Evolutionary conservation across 495 filamentous ascomycete genomes (phyloP), one percentile per base, ranked within the genome.

Genomic region (Trichoderma reesei): DNA sequence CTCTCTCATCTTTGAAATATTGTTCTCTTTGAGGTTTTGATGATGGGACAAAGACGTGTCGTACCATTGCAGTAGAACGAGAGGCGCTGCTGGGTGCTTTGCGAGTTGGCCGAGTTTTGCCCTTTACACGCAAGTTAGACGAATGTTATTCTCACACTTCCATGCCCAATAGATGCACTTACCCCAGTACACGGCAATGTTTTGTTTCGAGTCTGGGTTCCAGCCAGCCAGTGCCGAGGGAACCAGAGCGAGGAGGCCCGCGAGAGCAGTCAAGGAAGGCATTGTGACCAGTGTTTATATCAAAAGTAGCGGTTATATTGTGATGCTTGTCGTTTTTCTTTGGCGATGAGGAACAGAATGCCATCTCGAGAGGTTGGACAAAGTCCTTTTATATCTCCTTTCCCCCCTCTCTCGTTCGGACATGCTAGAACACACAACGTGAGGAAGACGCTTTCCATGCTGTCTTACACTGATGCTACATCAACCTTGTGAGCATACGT

Each of bases 171-270:
- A 26, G 14, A 48, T 9, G 51, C 16, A 3, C 59, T 61, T 41
- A 61, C 59, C 59, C 59, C 59, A 61, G 59, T 61, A 61, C 16
- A 61, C 59, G 46, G 59, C 37, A 63, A 63, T 39, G 39, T 11
- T 63, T 16, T 18, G 42, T 26, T 65, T 65, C 8, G 67, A 68
- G 42, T 67, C 64, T 41, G 33, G 14, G 20, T 59, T 39, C 60
- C 7, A 61, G 46, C 59, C 59, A 61, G 59, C 59, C 16, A 61
- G 36, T 36, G 36, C 59, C 4, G 59, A 39, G 8, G 59, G 59
- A 20, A 61, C n/a, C 3, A 61, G 36, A 31, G 59, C 59, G 59
- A 61, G 59, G 16, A 26, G 11, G 59, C 59, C 31, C 36, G 59
- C 59, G 33, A 61, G 59, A 20, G 33, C 14, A 13, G 59, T 61